A percentile compares a stretch with the other conserved stretches of the same genome.
Conservation (phyloP, 2,329 filamentous ascomycete genomes). For the Sarocladium kiliense region DNA sequence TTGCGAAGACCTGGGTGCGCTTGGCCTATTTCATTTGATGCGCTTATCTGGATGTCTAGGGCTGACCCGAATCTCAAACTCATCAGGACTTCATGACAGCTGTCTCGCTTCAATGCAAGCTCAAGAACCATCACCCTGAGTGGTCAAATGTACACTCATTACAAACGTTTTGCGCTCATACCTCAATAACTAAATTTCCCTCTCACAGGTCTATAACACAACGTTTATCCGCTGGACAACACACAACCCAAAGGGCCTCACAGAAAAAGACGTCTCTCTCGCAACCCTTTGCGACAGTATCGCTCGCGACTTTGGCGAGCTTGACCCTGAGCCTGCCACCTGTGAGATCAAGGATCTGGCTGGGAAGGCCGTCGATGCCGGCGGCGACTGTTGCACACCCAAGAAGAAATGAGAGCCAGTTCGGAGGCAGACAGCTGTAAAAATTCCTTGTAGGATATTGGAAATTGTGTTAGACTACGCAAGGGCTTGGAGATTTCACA, state of each 20-base stretch:
- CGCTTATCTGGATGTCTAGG: neutral
- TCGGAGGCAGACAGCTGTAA: no score
- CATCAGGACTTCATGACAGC: slow-evolving; percentile 75
- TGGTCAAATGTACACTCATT: slow-evolving; percentile 62
- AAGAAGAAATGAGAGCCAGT: slow-evolving; percentile 26
- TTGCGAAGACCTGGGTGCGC: slow-evolving; percentile 59
- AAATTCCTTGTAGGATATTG: neutral
- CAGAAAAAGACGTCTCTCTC: slow-evolving; percentile 56
- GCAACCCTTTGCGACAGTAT: slow-evolving; percentile 58
- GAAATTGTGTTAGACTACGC: no score
- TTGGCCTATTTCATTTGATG: neutral
- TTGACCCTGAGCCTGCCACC: slow-evolving; percentile 27
- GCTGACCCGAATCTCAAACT: no score
- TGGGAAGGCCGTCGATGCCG: slow-evolving; percentile 37
- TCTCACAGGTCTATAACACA: slow-evolving; percentile 64
- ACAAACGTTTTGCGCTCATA: no score
- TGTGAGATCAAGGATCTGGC: slow-evolving; percentile 38
- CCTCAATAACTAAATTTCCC: no score
- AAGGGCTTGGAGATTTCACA: no score
- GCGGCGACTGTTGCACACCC: slow-evolving; percentile 49
- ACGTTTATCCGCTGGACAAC: slow-evolving; percentile 70
- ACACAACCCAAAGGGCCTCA: slow-evolving; percentile 62
- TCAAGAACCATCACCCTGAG: slow-evolving; percentile 67
- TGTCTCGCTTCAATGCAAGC: slow-evolving; percentile 62
- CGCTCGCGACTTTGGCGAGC: slow-evolving; percentile 52